A percentile compares a stretch with the other conserved stretches of the same genome.
phyloP scores from a whole-genome alignment of 345 rosid species.

The Corchorus capsularis region DNA sequence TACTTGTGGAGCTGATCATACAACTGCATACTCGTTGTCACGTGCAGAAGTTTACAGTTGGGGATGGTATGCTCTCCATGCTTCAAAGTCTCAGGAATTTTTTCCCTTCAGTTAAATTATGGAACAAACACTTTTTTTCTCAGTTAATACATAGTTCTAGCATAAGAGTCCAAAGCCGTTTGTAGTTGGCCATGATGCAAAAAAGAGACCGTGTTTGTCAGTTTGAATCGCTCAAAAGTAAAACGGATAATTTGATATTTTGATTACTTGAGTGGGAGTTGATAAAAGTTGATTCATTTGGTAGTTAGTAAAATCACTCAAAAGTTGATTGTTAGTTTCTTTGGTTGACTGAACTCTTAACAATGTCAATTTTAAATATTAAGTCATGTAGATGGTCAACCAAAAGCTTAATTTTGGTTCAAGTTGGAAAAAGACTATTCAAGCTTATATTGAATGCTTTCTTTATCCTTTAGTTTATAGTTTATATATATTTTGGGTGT shows the following conservation, averaged over 20 bases:
- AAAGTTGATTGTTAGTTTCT: not conserved
- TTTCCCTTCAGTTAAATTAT: not conserved
- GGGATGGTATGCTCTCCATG: constrained; percentile 63
- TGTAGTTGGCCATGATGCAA: not conserved
- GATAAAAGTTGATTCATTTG: not conserved
- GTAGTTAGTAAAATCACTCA: no score
- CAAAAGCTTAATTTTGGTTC: not conserved
- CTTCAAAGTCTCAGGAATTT: not conserved
- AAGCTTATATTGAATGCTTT: not conserved
- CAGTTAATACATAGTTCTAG: constrained; percentile 6
- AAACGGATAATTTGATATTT: not conserved
- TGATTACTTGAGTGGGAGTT: not conserved
- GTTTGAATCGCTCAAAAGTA: not conserved
- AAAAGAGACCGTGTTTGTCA: not conserved
- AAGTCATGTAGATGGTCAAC: not conserved
- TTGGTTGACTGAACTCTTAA: not conserved
- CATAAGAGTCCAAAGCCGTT: not conserved
- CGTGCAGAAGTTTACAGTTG: constrained; percentile 74
- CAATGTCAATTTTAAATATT: not conserved
- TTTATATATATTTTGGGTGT: not conserved
- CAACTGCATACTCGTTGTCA: constrained; percentile 75
- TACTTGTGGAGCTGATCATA: constrained; percentile 96
- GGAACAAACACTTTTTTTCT: not conserved
- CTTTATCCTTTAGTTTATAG: not conserved
- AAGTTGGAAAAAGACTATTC: not conserved